A percentile compares a stretch with the other conserved stretches of the same genome.
Evolutionary conservation across 2,329 filamentous ascomycete species (phyloP).

Genomic region (Aspergillus pseudotamarii): DNA sequence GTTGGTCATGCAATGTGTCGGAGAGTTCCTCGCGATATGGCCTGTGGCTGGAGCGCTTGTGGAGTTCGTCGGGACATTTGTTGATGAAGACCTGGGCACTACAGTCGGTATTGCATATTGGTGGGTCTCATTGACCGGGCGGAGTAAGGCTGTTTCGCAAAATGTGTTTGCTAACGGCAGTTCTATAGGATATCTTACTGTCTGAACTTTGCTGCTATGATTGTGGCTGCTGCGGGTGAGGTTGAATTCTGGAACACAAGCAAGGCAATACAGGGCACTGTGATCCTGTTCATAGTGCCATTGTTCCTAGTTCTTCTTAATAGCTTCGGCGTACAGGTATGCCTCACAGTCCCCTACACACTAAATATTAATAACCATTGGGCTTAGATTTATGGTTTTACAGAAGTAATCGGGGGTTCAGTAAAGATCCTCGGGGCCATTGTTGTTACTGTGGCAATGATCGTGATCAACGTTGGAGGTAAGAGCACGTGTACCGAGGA

Average conservation of each 20-base stretch:
- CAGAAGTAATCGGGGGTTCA: constrained; percentile 25
- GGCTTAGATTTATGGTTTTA: constrained; percentile 23
- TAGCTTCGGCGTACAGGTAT: constrained; percentile 24
- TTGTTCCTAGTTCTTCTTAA: constrained; percentile 24
- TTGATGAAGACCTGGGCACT: constrained; percentile 41
- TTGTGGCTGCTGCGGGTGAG: constrained; percentile 30
- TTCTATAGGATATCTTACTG: constrained; percentile 31
- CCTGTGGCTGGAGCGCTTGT: constrained; percentile 41
- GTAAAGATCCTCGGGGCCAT: constrained; percentile 24
- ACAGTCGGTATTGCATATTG: constrained; percentile 40
- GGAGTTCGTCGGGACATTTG: constrained; percentile 39
- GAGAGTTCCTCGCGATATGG: constrained; percentile 42
- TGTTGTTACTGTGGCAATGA: constrained; percentile 22
- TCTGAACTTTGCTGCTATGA: constrained; percentile 31
- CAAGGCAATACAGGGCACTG: constrained; percentile 23
- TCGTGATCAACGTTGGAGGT: constrained; percentile 28
- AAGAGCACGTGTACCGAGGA: neutral
- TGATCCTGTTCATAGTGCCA: constrained; percentile 27
- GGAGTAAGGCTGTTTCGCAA: neutral
- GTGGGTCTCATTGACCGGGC: constrained; percentile 17
- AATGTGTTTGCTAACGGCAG: neutral
- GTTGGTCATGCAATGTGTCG: constrained; percentile 43
- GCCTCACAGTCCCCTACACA: neutral
- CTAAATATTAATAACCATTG: neutral
- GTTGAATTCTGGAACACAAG: constrained; percentile 30